Conservation (phyloP, 306 rosid species). For the Quercus wislizeni region DNA sequence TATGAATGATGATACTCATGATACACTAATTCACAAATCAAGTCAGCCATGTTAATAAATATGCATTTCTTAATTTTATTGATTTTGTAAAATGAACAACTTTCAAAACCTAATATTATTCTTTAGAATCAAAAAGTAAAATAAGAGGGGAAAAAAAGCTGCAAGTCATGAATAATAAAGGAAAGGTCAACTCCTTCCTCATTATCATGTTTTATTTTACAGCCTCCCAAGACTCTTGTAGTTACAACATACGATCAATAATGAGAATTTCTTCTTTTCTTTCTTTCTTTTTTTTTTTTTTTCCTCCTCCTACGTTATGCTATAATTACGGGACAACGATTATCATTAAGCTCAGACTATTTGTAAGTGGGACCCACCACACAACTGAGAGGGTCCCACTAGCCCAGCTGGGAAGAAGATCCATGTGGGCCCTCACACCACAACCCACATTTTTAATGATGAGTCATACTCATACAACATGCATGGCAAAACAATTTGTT, state of each 20-base stretch:
- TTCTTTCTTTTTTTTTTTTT: too few relatives aligned
- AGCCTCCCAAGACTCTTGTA: conserved; percentile 5
- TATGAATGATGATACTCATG: too few relatives aligned
- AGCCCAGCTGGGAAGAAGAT: conserved; percentile 54
- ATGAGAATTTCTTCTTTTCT: not conserved
- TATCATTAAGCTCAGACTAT: conserved; percentile 44
- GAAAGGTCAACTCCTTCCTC: conserved; percentile 34
- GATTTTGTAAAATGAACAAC: too few relatives aligned
- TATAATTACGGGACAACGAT: conserved; percentile 43
- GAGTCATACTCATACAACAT: not conserved
- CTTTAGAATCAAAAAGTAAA: not conserved
- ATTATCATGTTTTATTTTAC: conserved; percentile 17
- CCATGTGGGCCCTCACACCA: conserved; percentile 40
- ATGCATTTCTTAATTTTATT: too few relatives aligned
- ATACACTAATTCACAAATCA: too few relatives aligned
- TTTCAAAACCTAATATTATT: too few relatives aligned
- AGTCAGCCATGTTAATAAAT: too few relatives aligned
- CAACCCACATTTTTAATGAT: conserved; percentile 18
- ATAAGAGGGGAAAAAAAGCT: not conserved
- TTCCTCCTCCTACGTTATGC: conserved; percentile 19
- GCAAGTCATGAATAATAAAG: not conserved
- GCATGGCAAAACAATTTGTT: not conserved
- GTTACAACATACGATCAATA: conserved; percentile 23
- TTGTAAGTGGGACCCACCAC: conserved; percentile 22
- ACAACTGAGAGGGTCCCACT: too few relatives aligned